A percentile compares a stretch with the other conserved stretches of the same genome.
phyloP scores from a whole-genome alignment of 2,329 filamentous ascomycete species.

The Fusarium pseudoanthophilum region DNA sequence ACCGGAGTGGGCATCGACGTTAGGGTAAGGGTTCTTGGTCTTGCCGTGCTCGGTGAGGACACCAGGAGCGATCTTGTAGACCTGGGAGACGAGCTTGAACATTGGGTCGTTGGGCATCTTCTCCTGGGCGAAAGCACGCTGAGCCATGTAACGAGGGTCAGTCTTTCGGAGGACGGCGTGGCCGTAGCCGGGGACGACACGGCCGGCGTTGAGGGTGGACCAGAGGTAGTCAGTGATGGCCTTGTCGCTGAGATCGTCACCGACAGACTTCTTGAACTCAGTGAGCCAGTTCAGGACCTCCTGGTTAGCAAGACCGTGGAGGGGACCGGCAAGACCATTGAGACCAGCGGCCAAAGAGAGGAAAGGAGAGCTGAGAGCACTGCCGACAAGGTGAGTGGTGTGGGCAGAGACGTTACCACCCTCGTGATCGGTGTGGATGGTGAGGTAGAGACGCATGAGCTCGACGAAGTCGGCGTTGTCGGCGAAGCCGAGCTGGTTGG shows the following conservation, averaged over 20 bases:
- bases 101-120: constrained; percentile 97
- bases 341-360: constrained; percentile 96
- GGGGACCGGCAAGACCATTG: constrained; percentile 96
- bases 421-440: constrained; percentile 99
- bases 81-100: constrained; percentile 99
- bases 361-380: constrained; percentile 95
- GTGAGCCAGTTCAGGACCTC: constrained; percentile 99
- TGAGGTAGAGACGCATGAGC: constrained; percentile 98
- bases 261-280: constrained; percentile 97
- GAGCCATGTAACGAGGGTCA: constrained; percentile 97
- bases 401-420: constrained; percentile 98
- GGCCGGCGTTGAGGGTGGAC: constrained; percentile 94
- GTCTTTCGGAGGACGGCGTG: constrained; percentile 99
- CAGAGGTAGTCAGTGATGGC: constrained; percentile 99
- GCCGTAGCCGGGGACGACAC: constrained; percentile 97
- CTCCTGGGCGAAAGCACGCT: constrained; percentile 94
- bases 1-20: constrained; percentile 98
- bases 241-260: constrained; percentile 95
- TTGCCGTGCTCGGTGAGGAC: constrained; percentile 99
- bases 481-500: constrained; percentile 98
- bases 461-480: constrained; percentile 97
- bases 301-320: constrained; percentile 99
- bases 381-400: constrained; percentile 98
- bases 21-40: constrained; percentile 99
- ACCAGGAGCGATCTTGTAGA: constrained; percentile 99